These are phyloP conservation scores for Hura crepitans DNA, from an alignment of 441 rosid species.

Conservation along the genomic window DNA sequence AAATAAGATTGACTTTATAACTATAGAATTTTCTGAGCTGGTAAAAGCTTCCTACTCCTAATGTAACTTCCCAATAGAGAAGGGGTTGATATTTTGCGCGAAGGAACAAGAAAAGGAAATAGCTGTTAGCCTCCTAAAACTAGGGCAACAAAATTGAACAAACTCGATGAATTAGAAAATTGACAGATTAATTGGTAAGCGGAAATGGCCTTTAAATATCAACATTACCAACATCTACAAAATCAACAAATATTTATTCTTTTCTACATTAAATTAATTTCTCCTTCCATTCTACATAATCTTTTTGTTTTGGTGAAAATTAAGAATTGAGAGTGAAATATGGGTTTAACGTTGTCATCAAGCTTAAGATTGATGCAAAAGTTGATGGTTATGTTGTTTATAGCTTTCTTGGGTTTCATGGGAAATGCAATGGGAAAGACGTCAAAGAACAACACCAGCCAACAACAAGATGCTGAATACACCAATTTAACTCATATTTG, in stretches of 20 bases:
- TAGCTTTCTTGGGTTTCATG: constrained; percentile 4
- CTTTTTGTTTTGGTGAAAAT: neutral
- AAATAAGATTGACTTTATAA: neutral
- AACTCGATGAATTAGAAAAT: neutral
- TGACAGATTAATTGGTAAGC: neutral
- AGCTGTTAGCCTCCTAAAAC: neutral
- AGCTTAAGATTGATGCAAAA: constrained; percentile 2
- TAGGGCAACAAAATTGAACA: neutral
- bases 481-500: constrained; percentile 2
- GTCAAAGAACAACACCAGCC: too few relatives aligned
- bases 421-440: constrained; percentile 12
- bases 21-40: too few relatives aligned
- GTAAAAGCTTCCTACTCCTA: too few relatives aligned
- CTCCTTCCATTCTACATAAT: neutral
- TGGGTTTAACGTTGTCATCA: too few relatives aligned
- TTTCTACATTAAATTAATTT: neutral
- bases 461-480: neutral
- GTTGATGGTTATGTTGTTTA: neutral
- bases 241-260: neutral
- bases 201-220: neutral
- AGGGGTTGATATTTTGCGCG: too few relatives aligned
- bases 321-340: too few relatives aligned
- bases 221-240: neutral
- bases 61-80: too few relatives aligned
- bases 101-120: too few relatives aligned